Percentiles rank a stretch among this genome's conserved stretches.
Conservation (phyloP, 2,329 filamentous ascomycete species). For the Bipolaris oryzae region DNA sequence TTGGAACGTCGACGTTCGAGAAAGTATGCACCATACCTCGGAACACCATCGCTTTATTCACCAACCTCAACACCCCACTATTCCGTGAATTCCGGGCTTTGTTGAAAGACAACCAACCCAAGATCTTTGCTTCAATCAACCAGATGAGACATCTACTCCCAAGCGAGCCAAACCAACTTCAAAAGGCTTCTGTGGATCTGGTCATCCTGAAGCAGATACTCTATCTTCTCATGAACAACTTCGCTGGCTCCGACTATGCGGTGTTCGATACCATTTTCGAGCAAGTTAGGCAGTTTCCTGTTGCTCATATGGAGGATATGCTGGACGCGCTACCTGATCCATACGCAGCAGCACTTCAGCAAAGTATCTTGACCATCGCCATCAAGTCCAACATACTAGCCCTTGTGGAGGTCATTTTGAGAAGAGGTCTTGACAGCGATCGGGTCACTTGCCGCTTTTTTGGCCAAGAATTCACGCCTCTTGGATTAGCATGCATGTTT, state of each 20-base stretch:
- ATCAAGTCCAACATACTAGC: conserved; percentile 9
- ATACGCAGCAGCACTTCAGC: conserved; percentile 7
- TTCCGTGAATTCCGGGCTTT: not conserved
- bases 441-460: not conserved
- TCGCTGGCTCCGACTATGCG: conserved; percentile 3
- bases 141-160: conserved; percentile 9
- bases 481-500: conserved; percentile 1
- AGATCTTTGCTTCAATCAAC: not conserved
- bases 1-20: not conserved
- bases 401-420: not conserved
- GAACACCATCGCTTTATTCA: not conserved
- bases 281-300: conserved; percentile 8
- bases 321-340: conserved; percentile 8
- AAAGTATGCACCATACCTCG: not conserved
- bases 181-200: not conserved
- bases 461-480: not conserved
- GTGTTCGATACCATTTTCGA: conserved; percentile 12
- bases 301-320: conserved; percentile 7
- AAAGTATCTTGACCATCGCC: conserved; percentile 16
- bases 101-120: not conserved
- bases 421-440: not conserved
- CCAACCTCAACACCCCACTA: not conserved
- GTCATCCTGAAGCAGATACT: conserved; percentile 15
- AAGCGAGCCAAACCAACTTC: not conserved
- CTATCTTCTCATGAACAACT: conserved; percentile 17